These are phyloP conservation scores for Pythium coloratum DNA, from an alignment of 352 stramenopile genomes.

Conservation along the genomic window DNA sequence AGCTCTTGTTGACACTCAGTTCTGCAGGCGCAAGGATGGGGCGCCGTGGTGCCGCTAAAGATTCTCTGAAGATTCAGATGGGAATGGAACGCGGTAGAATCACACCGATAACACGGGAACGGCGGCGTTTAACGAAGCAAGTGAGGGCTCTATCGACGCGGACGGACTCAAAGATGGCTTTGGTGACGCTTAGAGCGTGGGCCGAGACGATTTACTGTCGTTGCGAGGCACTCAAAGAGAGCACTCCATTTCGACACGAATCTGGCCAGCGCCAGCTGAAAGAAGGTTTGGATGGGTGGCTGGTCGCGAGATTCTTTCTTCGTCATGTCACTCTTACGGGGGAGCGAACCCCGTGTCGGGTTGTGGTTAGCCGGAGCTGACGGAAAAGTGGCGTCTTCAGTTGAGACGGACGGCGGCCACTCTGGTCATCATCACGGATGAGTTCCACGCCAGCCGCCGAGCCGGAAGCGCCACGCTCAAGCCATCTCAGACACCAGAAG, in stretches of 20 bases:
- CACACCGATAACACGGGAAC: not conserved
- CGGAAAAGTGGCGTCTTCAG: not conserved
- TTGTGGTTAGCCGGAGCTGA: not conserved
- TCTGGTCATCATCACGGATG: not conserved
- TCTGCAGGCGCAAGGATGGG: slow-evolving; percentile 1
- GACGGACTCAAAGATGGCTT: not conserved
- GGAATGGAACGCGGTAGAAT: not conserved
- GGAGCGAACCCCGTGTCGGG: not conserved
- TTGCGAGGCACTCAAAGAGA: not conserved
- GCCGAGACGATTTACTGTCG: not conserved
- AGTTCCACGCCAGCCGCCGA: not conserved
- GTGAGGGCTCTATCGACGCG: not conserved
- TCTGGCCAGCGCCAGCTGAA: not conserved
- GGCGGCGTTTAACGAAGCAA: not conserved
- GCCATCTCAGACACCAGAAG: not conserved
- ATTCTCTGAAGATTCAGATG: slow-evolving; percentile 22
- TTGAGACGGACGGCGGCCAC: not conserved
- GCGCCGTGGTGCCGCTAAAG: slow-evolving; percentile 22
- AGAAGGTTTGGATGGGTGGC: not conserved
- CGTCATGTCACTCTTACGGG: not conserved
- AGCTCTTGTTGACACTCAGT: slow-evolving; percentile 1
- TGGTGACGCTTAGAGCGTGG: not conserved
- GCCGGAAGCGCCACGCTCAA: not conserved
- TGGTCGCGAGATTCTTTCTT: not conserved
- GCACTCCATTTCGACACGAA: not conserved